A percentile compares a stretch with the other conserved stretches of the same genome.
phyloP scores from a whole-genome alignment of 352 stramenopile species.

The Globisporangium polare region DNA sequence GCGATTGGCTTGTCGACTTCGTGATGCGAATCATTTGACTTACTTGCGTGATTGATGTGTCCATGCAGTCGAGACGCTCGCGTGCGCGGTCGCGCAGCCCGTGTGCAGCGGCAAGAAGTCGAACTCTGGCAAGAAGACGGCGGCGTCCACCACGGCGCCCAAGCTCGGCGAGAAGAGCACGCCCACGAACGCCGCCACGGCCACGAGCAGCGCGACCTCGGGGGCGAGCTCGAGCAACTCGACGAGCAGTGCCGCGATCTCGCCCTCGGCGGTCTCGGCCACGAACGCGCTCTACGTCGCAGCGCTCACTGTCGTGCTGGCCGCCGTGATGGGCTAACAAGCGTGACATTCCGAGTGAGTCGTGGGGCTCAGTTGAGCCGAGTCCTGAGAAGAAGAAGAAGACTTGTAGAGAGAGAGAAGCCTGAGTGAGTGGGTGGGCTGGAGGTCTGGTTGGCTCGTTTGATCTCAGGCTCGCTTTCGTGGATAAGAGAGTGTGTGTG shows the following conservation, averaged over 20 bases:
- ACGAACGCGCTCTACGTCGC: conserved; percentile 1
- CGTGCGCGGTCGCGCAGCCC: conserved; percentile 47
- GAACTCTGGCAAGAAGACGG: conserved; percentile 43
- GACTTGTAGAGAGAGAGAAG: no score
- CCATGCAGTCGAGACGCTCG: conserved; percentile 33
- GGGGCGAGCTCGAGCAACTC: background rate
- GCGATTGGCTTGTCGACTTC: no score
- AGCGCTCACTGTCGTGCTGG: background rate
- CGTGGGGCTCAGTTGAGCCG: no score
- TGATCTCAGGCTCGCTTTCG: no score
- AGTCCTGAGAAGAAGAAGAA: no score
- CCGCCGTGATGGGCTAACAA: background rate
- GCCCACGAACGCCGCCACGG: background rate
- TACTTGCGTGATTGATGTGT: no score
- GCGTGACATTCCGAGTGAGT: background rate
- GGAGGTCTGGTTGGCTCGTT: no score
- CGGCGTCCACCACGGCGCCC: conserved; percentile 10
- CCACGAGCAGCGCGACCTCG: background rate
- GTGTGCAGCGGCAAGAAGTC: conserved; percentile 50
- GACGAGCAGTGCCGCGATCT: background rate
- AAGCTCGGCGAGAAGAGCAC: conserved; percentile 13
- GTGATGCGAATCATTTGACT: conserved; percentile 23
- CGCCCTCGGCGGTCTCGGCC: background rate
- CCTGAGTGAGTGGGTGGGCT: no score
- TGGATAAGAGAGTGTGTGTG: no score